These are phyloP conservation scores for Polyporus arcularius DNA, from an alignment of 768 basidiomycete genomes.

Conservation along the genomic window DNA sequence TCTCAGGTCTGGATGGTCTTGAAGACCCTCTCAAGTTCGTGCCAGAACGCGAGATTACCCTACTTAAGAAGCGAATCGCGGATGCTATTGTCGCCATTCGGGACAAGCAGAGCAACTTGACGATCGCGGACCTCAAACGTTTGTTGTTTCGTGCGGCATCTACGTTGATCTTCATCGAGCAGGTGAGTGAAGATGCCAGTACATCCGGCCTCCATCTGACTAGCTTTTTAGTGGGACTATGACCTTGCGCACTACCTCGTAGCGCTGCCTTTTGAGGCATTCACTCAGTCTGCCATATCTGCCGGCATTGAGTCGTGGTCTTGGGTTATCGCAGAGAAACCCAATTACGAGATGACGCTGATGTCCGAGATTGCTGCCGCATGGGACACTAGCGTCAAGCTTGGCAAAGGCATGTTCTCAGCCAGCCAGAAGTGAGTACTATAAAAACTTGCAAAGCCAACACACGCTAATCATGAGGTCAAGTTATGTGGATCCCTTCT, in stretches of 20 bases:
- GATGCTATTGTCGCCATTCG: constrained; percentile 68
- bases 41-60: constrained; percentile 60
- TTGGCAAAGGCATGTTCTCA: constrained; percentile 83
- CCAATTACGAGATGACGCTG: constrained; percentile 77
- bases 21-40: constrained; percentile 38
- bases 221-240: constrained; percentile 65
- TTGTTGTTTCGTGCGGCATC: constrained; percentile 87
- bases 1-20: constrained; percentile 1
- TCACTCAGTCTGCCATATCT: constrained; percentile 82
- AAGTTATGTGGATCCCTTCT: constrained; percentile 89
- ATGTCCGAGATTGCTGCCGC: constrained; percentile 85
- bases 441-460: background rate
- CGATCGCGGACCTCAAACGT: constrained; percentile 80
- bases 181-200: constrained; percentile 41
- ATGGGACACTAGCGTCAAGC: constrained; percentile 82
- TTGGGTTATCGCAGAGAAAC: constrained; percentile 89
- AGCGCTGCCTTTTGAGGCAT: constrained; percentile 83
- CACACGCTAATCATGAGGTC: background rate
- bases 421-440: constrained; percentile 68
- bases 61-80: constrained; percentile 68
- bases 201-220: background rate
- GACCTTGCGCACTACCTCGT: constrained; percentile 88
- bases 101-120: constrained; percentile 70
- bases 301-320: constrained; percentile 95
- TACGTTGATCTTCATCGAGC: constrained; percentile 66